Base-by-base conservation (phyloP, 2,329 filamentous ascomycete genomes). In the Hypoxylon sp. region DNA sequence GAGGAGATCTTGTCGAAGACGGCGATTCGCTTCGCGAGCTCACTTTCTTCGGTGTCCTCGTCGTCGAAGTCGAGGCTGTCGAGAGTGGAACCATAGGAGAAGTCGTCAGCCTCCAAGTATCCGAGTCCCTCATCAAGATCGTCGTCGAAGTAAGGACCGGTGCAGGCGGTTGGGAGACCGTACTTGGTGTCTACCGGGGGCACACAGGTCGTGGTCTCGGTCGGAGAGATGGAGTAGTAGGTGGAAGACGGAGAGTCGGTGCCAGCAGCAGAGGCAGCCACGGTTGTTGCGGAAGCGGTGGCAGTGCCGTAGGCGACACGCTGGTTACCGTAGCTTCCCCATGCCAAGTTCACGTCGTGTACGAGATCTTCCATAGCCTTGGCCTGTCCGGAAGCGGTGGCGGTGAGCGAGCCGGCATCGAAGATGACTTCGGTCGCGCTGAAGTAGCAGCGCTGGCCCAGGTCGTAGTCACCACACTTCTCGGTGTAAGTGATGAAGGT, bases 401-500 rank as follows among this genome's bases (percentile, higher is more conserved):
- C 54, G 3, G 54, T 41, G 41, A 56, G 54, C 22, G 54, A 28
- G 5, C 48, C 54, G n/a, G 32, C 24, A 26, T 56, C 44, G n/a
- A 56, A 56, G 22, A 32, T 49, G 22, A 56, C 17, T 20, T 28
- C 13, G 44, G 34, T 56, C 5, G 54, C 54, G 28, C 39, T 43
- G 54, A 56, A 56, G 22, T 56, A 56, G 44, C 54, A 56, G 32
- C 54, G 54, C 24, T 56, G 54, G 17, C 54, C 54, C 4, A 56
- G 54, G 1, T 49, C 44, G 37, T 30, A 56, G 24, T 56, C 54
- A 6, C 54, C 54, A 56, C 54, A 56, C 22, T 32, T 24, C 41
- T 56, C 54, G 6, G 54, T 56, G 22, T 56, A 56, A n/a, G 54
- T 56, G 44, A 56, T 17, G 32, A 56, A 50, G 34, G 49, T 46